Evolutionary conservation across 2,329 filamentous ascomycete genomes (phyloP).

Genomic region (Sclerotinia minor): DNA sequence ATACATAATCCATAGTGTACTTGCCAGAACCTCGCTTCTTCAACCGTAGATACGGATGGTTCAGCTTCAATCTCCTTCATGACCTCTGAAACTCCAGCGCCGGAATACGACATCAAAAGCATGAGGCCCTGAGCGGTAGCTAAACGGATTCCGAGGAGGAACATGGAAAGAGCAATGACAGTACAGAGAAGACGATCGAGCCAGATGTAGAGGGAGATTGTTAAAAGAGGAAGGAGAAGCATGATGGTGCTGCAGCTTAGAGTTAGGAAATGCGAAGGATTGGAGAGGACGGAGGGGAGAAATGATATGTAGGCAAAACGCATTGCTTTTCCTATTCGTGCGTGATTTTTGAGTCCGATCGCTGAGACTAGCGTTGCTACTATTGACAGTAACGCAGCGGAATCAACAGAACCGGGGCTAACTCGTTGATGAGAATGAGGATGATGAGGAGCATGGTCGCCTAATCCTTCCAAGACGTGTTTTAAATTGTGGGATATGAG

Average conservation of each 20-base stretch:
- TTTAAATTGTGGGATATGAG: conserved; percentile 91
- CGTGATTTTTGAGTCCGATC: conserved; percentile 84
- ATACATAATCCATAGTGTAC: conserved; percentile 96
- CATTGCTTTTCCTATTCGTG: conserved; percentile 89
- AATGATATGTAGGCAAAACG: conserved; percentile 78
- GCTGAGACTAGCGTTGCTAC: conserved; percentile 81
- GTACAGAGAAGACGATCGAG: conserved; percentile 81
- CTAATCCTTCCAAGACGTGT: conserved; percentile 76
- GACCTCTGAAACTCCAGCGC: conserved; percentile 53
- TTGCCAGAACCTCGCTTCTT: conserved; percentile 97
- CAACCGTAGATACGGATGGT: conserved; percentile 70
- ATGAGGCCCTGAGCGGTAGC: conserved; percentile 87
- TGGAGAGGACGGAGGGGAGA: conserved; percentile 83
- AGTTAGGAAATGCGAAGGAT: conserved; percentile 93
- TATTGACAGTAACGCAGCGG: conserved; percentile 79
- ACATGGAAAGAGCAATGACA: conserved; percentile 84
- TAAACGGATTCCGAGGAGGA: conserved; percentile 77
- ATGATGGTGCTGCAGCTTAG: conserved; percentile 81
- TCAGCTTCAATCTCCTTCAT: conserved; percentile 83
- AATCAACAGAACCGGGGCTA: conserved; percentile 74
- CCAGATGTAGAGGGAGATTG: conserved; percentile 76
- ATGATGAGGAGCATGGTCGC: conserved; percentile 73
- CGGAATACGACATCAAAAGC: conserved; percentile 85
- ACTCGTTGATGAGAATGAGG: conserved; percentile 66
- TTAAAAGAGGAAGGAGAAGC: conserved; percentile 77